A percentile compares a stretch with the other conserved stretches of the same genome.
Conservation (phyloP, 441 rosid genomes). For the Macaranga tanarius region DNA sequence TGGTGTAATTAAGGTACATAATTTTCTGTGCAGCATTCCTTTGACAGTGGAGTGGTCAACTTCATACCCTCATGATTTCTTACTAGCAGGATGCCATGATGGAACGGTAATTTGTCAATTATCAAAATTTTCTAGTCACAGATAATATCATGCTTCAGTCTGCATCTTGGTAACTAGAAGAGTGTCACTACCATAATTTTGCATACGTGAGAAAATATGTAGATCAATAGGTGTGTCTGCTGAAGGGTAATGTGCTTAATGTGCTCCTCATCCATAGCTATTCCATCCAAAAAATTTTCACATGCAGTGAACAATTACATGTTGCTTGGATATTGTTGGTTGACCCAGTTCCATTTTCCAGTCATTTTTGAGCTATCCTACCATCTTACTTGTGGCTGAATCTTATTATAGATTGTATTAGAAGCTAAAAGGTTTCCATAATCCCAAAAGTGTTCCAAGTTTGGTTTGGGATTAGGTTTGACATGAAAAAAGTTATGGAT, state of each 20-base stretch:
- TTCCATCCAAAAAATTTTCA: background rate
- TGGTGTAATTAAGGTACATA: conserved; percentile 16
- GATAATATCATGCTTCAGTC: conserved; percentile 12
- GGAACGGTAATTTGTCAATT: conserved; percentile 57
- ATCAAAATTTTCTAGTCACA: conserved; percentile 9
- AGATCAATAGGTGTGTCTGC: background rate
- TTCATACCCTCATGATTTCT: conserved; percentile 56
- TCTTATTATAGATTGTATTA: background rate
- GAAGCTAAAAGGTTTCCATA: background rate
- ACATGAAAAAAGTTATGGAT: background rate
- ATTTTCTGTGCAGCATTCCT: conserved; percentile 54
- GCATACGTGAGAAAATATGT: background rate
- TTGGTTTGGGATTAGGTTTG: background rate
- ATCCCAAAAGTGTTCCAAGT: background rate
- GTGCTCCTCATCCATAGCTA: background rate
- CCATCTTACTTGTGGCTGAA: background rate
- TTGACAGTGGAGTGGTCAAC: conserved; percentile 91
- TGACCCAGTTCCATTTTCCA: background rate
- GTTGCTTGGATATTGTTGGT: background rate
- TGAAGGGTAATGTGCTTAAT: background rate
- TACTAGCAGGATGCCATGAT: conserved; percentile 96
- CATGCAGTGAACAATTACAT: background rate
- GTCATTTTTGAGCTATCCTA: background rate
- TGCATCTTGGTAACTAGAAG: background rate
- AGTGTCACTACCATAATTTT: background rate